Evolutionary conservation across 2,329 filamentous ascomycete species (phyloP).

Genomic region (Trichophyton schoenleinii): DNA sequence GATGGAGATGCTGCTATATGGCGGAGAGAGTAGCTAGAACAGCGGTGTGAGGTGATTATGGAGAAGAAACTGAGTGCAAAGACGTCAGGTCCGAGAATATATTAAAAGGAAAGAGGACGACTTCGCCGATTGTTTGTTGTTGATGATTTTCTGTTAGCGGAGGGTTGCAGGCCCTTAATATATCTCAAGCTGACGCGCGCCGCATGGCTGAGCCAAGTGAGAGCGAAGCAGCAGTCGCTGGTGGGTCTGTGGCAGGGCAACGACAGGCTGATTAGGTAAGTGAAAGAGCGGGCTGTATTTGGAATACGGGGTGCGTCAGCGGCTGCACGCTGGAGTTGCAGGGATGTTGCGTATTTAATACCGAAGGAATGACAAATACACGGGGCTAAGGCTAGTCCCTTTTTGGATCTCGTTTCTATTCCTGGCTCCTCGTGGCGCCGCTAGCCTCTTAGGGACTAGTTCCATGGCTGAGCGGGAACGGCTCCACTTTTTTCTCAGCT

Average conservation of each 20-base stretch:
- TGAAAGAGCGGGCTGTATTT: not conserved
- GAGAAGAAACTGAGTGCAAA: not conserved
- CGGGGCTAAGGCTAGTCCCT: not conserved
- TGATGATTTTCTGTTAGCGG: not conserved
- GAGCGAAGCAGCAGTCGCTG: not conserved
- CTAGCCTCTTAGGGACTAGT: not conserved
- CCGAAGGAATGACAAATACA: not conserved
- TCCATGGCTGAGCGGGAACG: not conserved
- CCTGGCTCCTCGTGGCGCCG: constrained; percentile 1
- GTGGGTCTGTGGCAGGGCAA: constrained; percentile 2
- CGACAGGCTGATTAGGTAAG: not conserved
- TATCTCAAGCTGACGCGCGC: constrained; percentile 3
- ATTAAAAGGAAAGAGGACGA: not conserved
- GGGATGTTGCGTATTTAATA: not conserved
- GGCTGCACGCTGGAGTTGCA: not conserved
- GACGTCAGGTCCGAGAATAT: not conserved
- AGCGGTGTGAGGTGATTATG: not conserved
- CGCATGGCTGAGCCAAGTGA: not conserved
- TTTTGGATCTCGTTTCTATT: not conserved
- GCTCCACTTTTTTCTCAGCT: not conserved
- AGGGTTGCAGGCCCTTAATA: not conserved
- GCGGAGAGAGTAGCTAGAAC: not conserved
- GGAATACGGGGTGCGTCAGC: not conserved
- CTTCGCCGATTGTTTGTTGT: not conserved
- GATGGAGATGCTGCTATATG: not conserved